Percentiles rank a stretch among this genome's conserved stretches.
These are phyloP conservation scores for Blastobotrys robertii DNA, from an alignment of 805 yeast species.

Conservation along the genomic window DNA sequence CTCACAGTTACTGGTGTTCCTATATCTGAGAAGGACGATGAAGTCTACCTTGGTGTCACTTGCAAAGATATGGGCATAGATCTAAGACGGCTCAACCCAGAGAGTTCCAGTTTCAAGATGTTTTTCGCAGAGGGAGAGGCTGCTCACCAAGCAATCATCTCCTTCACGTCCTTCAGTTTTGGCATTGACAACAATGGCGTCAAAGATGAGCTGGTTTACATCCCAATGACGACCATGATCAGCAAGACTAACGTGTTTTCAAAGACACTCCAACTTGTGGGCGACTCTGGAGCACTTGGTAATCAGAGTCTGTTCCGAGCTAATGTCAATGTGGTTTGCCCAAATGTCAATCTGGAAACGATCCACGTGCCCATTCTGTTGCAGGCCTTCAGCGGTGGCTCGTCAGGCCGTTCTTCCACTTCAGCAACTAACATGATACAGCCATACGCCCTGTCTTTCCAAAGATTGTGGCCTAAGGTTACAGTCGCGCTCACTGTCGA, in stretches of 20 bases:
- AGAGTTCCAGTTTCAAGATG: conserved; percentile 32
- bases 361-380: conserved; percentile 27
- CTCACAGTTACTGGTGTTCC: conserved; percentile 26
- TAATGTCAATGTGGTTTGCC: conserved; percentile 26
- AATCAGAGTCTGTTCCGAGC: conserved; percentile 24
- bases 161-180: conserved; percentile 26
- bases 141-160: conserved; percentile 32
- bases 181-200: conserved; percentile 16
- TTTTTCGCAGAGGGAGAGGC: conserved; percentile 24
- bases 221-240: conserved; percentile 29
- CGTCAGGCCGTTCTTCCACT: conserved; percentile 1
- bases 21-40: conserved; percentile 8
- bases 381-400: conserved; percentile 9
- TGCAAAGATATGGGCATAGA: conserved; percentile 29
- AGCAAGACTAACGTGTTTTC: conserved; percentile 29
- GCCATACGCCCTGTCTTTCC: conserved; percentile 5
- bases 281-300: conserved; percentile 12
- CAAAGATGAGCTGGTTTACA: conserved; percentile 27
- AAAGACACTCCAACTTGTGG: conserved; percentile 25
- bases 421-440: background rate
- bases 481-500: conserved; percentile 23
- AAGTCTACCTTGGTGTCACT: conserved; percentile 18
- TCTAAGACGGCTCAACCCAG: conserved; percentile 30
- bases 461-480: conserved; percentile 20
- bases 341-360: conserved; percentile 30